phyloP scores from a whole-genome alignment of 176 grass and related monocot genomes.

The Zea luxurians region DNA sequence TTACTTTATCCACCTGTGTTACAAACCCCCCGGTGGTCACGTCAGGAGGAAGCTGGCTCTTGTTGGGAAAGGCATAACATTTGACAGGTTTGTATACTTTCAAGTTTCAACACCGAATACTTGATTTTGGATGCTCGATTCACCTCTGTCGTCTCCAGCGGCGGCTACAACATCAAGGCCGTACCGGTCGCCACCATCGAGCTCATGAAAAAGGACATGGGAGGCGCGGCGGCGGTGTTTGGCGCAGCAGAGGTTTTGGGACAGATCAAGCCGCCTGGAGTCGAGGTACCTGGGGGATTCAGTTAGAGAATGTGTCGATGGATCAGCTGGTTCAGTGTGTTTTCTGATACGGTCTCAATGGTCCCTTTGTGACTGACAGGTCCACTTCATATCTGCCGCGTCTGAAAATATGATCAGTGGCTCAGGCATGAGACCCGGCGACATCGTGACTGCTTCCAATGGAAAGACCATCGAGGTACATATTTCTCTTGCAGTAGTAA shows the following conservation, averaged over 20 bases:
- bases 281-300: conserved; percentile 55
- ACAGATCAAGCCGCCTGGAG: conserved; percentile 86
- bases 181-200: conserved; percentile 64
- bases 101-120: background rate
- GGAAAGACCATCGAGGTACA: conserved; percentile 42
- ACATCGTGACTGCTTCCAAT: background rate
- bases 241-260: conserved; percentile 88
- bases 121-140: background rate
- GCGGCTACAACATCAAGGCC: conserved; percentile 98
- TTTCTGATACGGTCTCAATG: background rate
- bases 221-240: conserved; percentile 72
- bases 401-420: background rate
- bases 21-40: conserved; percentile 67
- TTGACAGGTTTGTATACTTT: conserved; percentile 60
- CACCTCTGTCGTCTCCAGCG: conserved; percentile 45
- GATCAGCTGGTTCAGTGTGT: no score
- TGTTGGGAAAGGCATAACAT: conserved; percentile 89
- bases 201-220: conserved; percentile 93
- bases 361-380: background rate
- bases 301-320: background rate
- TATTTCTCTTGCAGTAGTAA: background rate
- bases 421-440: background rate
- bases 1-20: conserved; percentile 91
- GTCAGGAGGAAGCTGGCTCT: conserved; percentile 77
- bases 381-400: background rate